Evolutionary conservation across 306 rosid genomes (phyloP).

Genomic region (Quercus engelmannii): DNA sequence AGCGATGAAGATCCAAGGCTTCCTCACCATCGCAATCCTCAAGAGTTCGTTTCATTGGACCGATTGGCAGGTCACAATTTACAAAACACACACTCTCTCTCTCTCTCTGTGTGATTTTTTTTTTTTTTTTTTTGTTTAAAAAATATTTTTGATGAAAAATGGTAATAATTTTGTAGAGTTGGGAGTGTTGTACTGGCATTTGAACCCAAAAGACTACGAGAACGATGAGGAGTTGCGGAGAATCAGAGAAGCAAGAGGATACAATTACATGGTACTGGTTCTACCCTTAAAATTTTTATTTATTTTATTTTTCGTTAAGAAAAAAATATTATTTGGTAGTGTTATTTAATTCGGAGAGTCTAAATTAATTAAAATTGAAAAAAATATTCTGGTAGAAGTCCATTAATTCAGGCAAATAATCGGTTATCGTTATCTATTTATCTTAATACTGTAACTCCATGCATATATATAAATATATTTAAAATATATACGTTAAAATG

Average conservation of each 20-base stretch:
- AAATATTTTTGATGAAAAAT: background rate
- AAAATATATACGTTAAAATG: too few species aligned
- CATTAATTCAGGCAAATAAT: too few species aligned
- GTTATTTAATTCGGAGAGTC: background rate
- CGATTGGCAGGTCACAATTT: slow-evolving; percentile 53
- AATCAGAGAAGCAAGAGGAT: slow-evolving; percentile 75
- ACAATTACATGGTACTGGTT: slow-evolving; percentile 77
- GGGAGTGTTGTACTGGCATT: slow-evolving; percentile 55
- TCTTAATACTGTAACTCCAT: fast-evolving
- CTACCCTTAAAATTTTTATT: background rate
- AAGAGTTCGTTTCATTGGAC: slow-evolving; percentile 46
- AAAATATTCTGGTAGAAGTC: background rate
- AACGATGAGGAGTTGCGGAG: slow-evolving; percentile 59
- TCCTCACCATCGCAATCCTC: slow-evolving; percentile 61
- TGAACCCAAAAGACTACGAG: slow-evolving; percentile 45
- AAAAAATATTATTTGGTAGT: background rate
- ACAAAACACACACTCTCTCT: background rate
- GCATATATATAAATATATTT: fast-evolving
- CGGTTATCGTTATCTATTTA: too few species aligned
- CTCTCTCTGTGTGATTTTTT: background rate
- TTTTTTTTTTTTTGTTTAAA: background rate
- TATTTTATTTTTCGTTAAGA: too few species aligned
- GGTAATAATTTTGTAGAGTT: slow-evolving; percentile 28
- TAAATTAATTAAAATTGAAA: background rate
- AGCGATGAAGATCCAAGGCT: slow-evolving; percentile 66